Evolutionary conservation across 148 eudicot genomes (phyloP).

Genomic region (Chenopodium quinoa): DNA sequence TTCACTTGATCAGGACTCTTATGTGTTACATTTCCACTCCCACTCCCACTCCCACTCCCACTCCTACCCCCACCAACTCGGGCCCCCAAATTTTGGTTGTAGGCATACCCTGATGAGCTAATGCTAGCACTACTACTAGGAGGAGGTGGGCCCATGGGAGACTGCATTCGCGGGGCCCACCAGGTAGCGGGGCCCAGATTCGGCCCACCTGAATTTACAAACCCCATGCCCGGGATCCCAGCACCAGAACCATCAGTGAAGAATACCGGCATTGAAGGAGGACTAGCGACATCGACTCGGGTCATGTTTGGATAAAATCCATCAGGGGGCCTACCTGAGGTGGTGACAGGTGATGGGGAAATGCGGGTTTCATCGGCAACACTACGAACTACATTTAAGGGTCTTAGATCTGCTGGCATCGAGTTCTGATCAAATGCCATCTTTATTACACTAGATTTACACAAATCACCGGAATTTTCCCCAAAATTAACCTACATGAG

Average conservation of each 20-base stretch:
- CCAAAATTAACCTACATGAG: slow-evolving; percentile 8
- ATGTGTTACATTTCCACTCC: slow-evolving; percentile 9
- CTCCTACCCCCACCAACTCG: slow-evolving; percentile 30
- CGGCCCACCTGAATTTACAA: slow-evolving; percentile 30
- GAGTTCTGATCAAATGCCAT: slow-evolving; percentile 81
- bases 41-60: slow-evolving; percentile 13
- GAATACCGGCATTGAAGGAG: slow-evolving; percentile 43
- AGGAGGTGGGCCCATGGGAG: slow-evolving; percentile 31
- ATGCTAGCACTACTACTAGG: slow-evolving; percentile 8
- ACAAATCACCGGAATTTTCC: not conserved
- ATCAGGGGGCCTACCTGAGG: slow-evolving; percentile 42
- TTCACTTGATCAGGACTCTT: slow-evolving; percentile 38
- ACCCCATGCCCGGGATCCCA: slow-evolving; percentile 53
- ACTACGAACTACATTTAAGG: slow-evolving; percentile 43
- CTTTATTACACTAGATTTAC: not conserved
- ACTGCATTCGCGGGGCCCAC: slow-evolving; percentile 53
- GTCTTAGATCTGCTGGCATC: slow-evolving; percentile 57
- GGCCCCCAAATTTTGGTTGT: slow-evolving; percentile 34
- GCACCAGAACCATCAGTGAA: slow-evolving; percentile 44
- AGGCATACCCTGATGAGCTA: slow-evolving; percentile 25
- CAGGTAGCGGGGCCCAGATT: slow-evolving; percentile 26
- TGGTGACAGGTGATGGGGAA: slow-evolving; percentile 34
- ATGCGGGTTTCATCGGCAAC: slow-evolving; percentile 59
- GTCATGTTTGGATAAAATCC: slow-evolving; percentile 37
- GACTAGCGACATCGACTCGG: slow-evolving; percentile 37